Evolutionary conservation across 345 rosid species (phyloP), one percentile per base, ranked within the genome.

Genomic region (Turnera subulata): DNA sequence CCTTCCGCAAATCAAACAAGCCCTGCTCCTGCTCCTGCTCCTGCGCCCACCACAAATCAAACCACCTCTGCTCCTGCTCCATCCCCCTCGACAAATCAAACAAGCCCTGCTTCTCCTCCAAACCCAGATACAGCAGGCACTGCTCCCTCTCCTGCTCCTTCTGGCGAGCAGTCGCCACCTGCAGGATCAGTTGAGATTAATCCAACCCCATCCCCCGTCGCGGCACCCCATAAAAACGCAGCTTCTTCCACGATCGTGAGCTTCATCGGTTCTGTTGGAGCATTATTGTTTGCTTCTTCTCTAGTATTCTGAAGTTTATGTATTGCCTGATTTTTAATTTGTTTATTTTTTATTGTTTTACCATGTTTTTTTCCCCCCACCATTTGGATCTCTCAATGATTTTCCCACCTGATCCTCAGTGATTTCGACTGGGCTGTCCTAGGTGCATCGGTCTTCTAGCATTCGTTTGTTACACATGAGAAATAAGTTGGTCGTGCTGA

Each of bases 201-300:
- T 64, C 95, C 95, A 21, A 63, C 82, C 53, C 81, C 88, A 20
- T 66, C 91, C 63, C 85, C 95, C 0, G 14, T 61, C 8, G 53
- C 57, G 2, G 56, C 51, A 35, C 69, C 77, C 4, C 0, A 42
- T 1, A 59, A 66, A 10, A 84, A 26, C 48, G 76, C 82, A 32
- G 83, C 85, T 45, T 65, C 82, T 42, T 64, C 77, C 2, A 47
- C 62, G 17, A 33, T 68, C 45, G 52, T 61, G 33, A 55, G 78
- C 51, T 57, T 71, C 39, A 2, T 35, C 9, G 69, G 69, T 67
- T 69, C 65, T 1, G 50, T 76, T 26, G 79, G 76, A 68, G 84
- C 84, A 49, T 69, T 84, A 46, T 69, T 84, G 59, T 53, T 77
- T 22, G 82, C 82, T 73, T 80, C 85, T 25, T 70, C 80, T 71